Evolutionary conservation across 2,329 filamentous ascomycete genomes (phyloP), one percentile per base, ranked within the genome.

Genomic region (Trichoderma hamatum): DNA sequence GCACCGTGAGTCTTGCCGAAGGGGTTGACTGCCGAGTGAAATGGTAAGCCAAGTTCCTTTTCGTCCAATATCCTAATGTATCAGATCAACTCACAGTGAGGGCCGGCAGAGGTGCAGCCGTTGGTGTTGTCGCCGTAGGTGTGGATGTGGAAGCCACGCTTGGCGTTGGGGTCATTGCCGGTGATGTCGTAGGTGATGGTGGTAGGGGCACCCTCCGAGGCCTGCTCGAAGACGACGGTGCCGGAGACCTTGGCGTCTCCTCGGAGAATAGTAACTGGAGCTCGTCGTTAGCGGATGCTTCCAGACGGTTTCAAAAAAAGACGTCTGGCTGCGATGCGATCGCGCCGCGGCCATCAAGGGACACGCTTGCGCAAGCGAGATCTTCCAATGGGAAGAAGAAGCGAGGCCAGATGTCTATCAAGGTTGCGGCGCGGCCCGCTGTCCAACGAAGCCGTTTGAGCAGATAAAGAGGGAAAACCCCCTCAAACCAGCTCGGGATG

Each of bases 121-220:
- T 99, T 99, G 88, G 96, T 98, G 89, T 98, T 98, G 89, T 98
- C 96, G 82, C 96, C 96, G 79, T 97, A 99, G 82, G 96, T 93
- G 87, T 99, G 96, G 80, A 99, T 90, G 88, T 99, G 96, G 88
- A 98, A 94, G 83, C 93, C 96, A 84, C 96, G 95, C 90, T 97
- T 89, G 80, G 96, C 94, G 82, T 97, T 97, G 84, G 95, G 79
- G 80, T 98, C 94, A 84, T 97, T 87, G 84, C 96, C 95, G 72
- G 88, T 87, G 84, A 99, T 94, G 84, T 97, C 89, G 90, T 92
- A 99, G 79, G 91, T 88, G 85, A 99, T 88, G 82, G 87, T 95
- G 80, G 96, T 98, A 75, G 91, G 89, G 76, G 88, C 83, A 77
- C 85, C 88, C 88, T 97, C 96, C 81, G 87, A 88, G 74, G 87